Base-by-base conservation (phyloP, 305 asterid genomes). In the Fraxinus paxiana region DNA sequence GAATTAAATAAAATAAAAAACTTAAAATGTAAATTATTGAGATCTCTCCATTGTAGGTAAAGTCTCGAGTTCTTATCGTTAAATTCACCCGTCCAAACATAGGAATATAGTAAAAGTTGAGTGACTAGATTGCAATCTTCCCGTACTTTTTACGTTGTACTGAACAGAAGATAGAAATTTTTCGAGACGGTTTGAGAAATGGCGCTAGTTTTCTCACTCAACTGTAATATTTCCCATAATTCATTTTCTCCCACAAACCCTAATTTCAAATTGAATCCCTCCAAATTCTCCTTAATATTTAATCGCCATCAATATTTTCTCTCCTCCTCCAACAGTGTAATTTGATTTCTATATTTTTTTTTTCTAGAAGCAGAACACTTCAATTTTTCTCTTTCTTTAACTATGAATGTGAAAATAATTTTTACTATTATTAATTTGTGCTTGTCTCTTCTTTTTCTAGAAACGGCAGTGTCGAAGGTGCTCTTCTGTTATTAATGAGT, bases 131-230 rank as follows among this genome's bases (percentile, higher is more conserved):
- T 18, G 30, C 2, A 18, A 56, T 6, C 8, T 56, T 56, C 67
- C 30, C 67, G 8, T 56, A 56, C 8, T 6, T 56, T 6, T 18
- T 56, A 56, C 15, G 13, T 20, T 18, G 12, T 20, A 6, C 30
- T 7, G 30, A 24, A 20, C 30, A 2, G 13, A 24, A 20, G 13
- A 59, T 18, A 6, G 4, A 6, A 6, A 0, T 5, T 54, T 51
- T 6, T 7, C 8, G 4, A 2, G 30, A 59, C 69, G 69, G 30
- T 26, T 65, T 65, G 35, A 6, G 12, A 80, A 85, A 94, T 94
- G 98, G 92, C 95, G 90, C 86, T 84, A 69, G 70, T 85, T 77
- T 22, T 83, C 73, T 79, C 87, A 69, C 63, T 76, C 71, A 81
- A 80, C 83, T 82, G 76, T 37, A 79, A 13, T 82, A 26, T 35